Percentiles rank a stretch among this genome's conserved stretches.
These are phyloP conservation scores for Isatis tinctoria DNA, from an alignment of 345 rosid genomes.

Conservation along the genomic window DNA sequence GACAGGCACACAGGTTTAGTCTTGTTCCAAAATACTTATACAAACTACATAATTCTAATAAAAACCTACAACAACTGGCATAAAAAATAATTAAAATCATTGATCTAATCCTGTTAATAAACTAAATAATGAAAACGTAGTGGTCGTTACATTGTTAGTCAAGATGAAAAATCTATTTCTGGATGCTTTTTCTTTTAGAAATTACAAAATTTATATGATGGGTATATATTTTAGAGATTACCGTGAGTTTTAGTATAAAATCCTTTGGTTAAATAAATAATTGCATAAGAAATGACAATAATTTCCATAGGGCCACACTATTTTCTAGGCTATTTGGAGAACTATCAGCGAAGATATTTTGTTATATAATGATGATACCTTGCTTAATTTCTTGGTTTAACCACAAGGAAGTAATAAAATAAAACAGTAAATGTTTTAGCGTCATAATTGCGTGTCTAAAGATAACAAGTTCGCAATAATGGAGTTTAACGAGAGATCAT, in stretches of 20 bases:
- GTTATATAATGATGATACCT: slow-evolving; percentile 6
- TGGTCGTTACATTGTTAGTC: neutral
- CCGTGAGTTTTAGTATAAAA: neutral
- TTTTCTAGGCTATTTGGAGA: neutral
- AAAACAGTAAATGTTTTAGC: neutral
- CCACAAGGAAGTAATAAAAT: neutral
- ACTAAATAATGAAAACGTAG: neutral
- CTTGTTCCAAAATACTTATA: neutral
- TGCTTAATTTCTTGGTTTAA: slow-evolving; percentile 6
- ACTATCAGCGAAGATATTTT: neutral
- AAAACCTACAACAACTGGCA: neutral
- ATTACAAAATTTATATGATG: neutral
- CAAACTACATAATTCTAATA: neutral
- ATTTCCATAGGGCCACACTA: neutral
- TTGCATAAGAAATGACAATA: neutral
- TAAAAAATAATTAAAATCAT: neutral
- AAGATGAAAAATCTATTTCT: neutral
- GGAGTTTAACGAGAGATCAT: slow-evolving; percentile 4
- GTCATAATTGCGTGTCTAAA: slow-evolving; percentile 20
- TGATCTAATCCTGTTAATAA: neutral
- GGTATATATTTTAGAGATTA: neutral
- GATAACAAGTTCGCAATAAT: slow-evolving; percentile 15
- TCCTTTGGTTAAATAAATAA: neutral
- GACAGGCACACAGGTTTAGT: neutral
- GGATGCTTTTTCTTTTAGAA: neutral